Evolutionary conservation across 2,329 filamentous ascomycete species (phyloP).

Genomic region (Aspergillus pseudoglaucus): DNA sequence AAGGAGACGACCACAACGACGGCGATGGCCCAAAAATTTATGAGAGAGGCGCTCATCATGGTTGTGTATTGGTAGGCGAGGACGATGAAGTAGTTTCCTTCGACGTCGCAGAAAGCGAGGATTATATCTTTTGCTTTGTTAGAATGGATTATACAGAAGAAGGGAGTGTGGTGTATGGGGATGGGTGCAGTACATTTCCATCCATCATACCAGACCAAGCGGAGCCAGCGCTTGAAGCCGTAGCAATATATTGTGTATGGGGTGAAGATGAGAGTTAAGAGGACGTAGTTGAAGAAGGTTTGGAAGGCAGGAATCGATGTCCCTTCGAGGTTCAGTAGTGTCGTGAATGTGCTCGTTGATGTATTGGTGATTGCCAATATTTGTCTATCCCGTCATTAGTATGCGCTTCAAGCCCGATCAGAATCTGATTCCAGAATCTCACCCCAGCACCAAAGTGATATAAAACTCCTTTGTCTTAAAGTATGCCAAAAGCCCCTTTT

Average conservation of each 20-base stretch:
- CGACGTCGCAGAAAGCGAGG: conserved; percentile 84
- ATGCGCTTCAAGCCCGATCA: not conserved
- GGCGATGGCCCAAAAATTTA: conserved; percentile 98
- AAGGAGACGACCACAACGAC: conserved; percentile 84
- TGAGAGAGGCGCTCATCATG: conserved; percentile 83
- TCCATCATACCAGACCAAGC: conserved; percentile 61
- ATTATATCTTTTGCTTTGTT: conserved; percentile 56
- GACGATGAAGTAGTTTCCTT: conserved; percentile 97
- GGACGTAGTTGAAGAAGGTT: conserved; percentile 86
- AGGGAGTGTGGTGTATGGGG: not conserved
- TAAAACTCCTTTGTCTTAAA: conserved; percentile 82
- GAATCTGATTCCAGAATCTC: conserved; percentile 19
- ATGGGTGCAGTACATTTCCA: conserved; percentile 64
- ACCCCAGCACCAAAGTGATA: conserved; percentile 70
- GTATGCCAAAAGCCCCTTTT: conserved; percentile 58
- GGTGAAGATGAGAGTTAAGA: conserved; percentile 77
- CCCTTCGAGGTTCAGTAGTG: conserved; percentile 59
- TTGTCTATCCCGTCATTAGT: conserved; percentile 48
- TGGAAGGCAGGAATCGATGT: conserved; percentile 93
- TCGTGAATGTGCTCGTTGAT: conserved; percentile 82
- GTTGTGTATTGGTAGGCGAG: conserved; percentile 90
- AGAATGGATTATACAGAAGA: not conserved
- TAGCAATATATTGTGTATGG: conserved; percentile 71
- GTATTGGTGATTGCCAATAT: conserved; percentile 84
- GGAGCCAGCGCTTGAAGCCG: conserved; percentile 63